phyloP scores from a whole-genome alignment of 1,139 yeast species.

The Taphrina confusa region DNA sequence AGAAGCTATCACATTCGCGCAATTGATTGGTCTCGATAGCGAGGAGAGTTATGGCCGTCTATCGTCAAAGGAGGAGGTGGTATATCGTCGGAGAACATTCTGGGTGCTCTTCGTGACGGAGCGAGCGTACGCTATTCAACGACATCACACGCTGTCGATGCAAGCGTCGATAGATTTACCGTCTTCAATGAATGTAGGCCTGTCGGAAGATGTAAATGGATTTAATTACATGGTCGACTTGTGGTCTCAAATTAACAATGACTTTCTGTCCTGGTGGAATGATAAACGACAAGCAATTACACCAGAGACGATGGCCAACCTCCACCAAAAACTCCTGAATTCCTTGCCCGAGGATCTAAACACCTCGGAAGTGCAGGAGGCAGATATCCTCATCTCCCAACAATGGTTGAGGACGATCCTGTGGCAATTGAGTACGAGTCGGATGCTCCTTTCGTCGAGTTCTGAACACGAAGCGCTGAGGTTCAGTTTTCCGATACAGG shows the following conservation, averaged over 20 bases:
- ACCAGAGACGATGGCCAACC: constrained; percentile 11
- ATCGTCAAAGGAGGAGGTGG: constrained; percentile 3
- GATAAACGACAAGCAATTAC: constrained; percentile 22
- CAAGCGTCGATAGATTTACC: constrained; percentile 28
- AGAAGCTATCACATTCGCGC: constrained; percentile 41
- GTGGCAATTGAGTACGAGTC: constrained; percentile 32
- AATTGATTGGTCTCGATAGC: constrained; percentile 38
- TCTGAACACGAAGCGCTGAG: constrained; percentile 28
- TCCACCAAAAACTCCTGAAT: constrained; percentile 7
- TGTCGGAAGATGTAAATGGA: constrained; percentile 19
- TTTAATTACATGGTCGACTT: constrained; percentile 29
- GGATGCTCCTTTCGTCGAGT: constrained; percentile 36
- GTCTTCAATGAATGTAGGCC: background rate
- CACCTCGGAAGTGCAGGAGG: constrained; percentile 26
- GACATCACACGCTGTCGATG: constrained; percentile 26
- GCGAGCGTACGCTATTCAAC: constrained; percentile 28
- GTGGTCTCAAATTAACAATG: constrained; percentile 24
- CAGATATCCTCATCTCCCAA: constrained; percentile 31
- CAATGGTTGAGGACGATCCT: constrained; percentile 32
- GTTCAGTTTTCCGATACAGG: constrained; percentile 38
- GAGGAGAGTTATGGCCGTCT: constrained; percentile 37
- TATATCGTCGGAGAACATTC: constrained; percentile 18
- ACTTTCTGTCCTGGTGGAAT: constrained; percentile 27
- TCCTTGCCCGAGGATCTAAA: constrained; percentile 10
- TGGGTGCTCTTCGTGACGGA: constrained; percentile 33